phyloP scores from a whole-genome alignment of 345 rosid species.

The Hirschfeldia incana region DNA sequence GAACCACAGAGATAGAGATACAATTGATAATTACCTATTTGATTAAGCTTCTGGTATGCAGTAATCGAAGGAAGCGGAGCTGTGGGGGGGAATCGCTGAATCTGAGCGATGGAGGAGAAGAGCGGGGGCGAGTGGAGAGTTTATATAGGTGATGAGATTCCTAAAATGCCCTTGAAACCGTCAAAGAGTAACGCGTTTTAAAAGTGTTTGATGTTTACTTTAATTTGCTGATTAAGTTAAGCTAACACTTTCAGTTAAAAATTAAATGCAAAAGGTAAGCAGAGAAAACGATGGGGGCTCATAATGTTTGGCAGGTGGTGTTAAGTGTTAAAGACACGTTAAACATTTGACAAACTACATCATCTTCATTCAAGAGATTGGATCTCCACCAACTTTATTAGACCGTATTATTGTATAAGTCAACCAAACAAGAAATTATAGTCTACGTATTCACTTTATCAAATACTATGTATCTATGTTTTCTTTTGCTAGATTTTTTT shows the following conservation, averaged over 20 bases:
- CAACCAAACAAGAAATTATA: not conserved
- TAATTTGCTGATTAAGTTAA: slow-evolving; percentile 9
- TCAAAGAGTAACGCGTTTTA: slow-evolving; percentile 25
- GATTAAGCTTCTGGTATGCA: not conserved
- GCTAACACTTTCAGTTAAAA: slow-evolving; percentile 18
- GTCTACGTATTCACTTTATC: not conserved
- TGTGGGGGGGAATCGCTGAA: slow-evolving; percentile 7
- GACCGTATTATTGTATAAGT: not conserved
- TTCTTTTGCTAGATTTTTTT: not conserved
- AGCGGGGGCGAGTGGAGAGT: slow-evolving; percentile 34
- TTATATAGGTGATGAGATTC: slow-evolving; percentile 40
- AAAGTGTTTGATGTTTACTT: slow-evolving; percentile 26
- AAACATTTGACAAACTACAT: slow-evolving; percentile 13
- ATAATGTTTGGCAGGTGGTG: slow-evolving; percentile 29
- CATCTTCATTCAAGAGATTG: not conserved
- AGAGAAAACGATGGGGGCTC: slow-evolving; percentile 21
- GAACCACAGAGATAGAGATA: not conserved
- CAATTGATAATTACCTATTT: not conserved
- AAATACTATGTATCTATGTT: not conserved
- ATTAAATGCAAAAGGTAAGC: not conserved
- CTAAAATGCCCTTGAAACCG: slow-evolving; percentile 41
- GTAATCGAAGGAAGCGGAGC: slow-evolving; percentile 22
- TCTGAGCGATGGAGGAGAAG: slow-evolving; percentile 37
- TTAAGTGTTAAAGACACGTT: slow-evolving; percentile 18
- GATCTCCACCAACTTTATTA: slow-evolving; percentile 21